A percentile compares a stretch with the other conserved stretches of the same genome.
These are phyloP conservation scores for Prosopis cineraria DNA, from an alignment of 306 rosid genomes.

Conservation along the genomic window DNA sequence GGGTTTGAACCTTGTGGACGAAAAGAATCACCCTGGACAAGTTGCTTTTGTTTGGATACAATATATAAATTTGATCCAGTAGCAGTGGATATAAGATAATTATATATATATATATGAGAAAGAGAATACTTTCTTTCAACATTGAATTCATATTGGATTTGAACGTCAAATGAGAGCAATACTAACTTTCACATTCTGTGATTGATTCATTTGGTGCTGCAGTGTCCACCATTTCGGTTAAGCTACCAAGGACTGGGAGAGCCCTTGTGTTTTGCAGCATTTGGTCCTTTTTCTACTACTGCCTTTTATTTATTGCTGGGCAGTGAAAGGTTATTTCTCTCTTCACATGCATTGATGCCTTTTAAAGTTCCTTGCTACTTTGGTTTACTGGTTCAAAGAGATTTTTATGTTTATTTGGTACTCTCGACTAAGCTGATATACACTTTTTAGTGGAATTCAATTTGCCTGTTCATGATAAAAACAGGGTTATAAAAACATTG, in stretches of 20 bases:
- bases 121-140: not conserved
- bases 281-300: conserved; percentile 84
- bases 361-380: not conserved
- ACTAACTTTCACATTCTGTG: conserved; percentile 25
- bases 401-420: not conserved
- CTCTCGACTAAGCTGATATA: not conserved
- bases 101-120: not conserved
- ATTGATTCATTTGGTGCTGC: conserved; percentile 36
- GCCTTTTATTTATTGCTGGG: conserved; percentile 88
- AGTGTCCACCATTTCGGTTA: conserved; percentile 95
- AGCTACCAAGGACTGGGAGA: conserved; percentile 91
- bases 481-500: no score
- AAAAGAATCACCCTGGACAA: not conserved
- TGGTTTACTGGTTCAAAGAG: not conserved
- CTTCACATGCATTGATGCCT: not conserved
- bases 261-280: conserved; percentile 92
- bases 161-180: conserved; percentile 5
- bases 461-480: not conserved
- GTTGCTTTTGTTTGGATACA: not conserved
- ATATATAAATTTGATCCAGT: not conserved
- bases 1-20: not conserved
- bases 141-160: conserved; percentile 16
- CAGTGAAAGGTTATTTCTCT: conserved; percentile 60
- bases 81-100: not conserved
- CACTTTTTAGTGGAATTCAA: not conserved